Evolutionary conservation across 129 eudicot species (phyloP), one percentile per base, ranked within the genome.

Genomic region (Flaveria trinervia): DNA sequence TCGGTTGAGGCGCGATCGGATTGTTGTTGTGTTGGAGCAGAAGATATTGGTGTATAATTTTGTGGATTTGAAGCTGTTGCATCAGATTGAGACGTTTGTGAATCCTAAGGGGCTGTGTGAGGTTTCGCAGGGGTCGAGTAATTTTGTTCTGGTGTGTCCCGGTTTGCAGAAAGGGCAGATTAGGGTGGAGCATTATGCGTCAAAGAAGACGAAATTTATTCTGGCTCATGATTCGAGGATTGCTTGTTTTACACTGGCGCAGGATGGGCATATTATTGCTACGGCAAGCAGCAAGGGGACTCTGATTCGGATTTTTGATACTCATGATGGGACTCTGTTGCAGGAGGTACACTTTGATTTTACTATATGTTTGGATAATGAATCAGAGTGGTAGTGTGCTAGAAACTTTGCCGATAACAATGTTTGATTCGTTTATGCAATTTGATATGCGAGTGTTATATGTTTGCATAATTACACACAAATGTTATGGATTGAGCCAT

Each of bases 41-140:
- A 91, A 94, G 83, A 84, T 94, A 10, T 84, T 83, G 50, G 93
- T 91, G 3, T 94, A 94, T 60, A 93, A 89, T 86, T 93, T 93
- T 41, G 71, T 71, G 2, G 97, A 89, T 73, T 82, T 93, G 90
- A 91, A 89, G 81, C 65, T 90, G 72, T 66, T 93, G 80, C 88
- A 85, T 81, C 98, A 94, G 68, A 87, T 94, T 66, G 98, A 94
- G 78, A 94, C 98, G 3, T 79, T 87, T 74, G 74, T 83, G 12
- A 94, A 94, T 74, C 96, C 96, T 1, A 94, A 94, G 75, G 98
- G 98, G 67, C 91, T 94, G 16, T 94, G 97, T 81, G 97, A 78
- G 76, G 89, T 89, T 51, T 87, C 98, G 1, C 96, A 91, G n/a
- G 83, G 79, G 12, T 80, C 88, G 14, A 87, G 93, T 8, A 72